phyloP scores from a whole-genome alignment of 495 filamentous ascomycete genomes.

The Alectoria sarmentosa region DNA sequence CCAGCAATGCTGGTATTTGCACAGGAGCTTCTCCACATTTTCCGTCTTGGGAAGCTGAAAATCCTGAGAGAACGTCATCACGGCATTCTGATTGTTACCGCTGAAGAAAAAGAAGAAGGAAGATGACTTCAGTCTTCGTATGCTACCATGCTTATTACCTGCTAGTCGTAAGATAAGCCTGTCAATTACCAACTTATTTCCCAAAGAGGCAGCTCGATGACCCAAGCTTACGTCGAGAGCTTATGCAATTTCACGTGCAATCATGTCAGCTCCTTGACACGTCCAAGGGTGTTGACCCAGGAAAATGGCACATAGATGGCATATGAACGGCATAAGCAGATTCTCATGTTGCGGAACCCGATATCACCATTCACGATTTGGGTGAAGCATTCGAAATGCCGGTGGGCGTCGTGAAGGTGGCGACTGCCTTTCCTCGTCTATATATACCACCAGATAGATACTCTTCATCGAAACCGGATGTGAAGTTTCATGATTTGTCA shows the following conservation, averaged over 20 bases:
- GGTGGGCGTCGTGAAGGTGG: neutral
- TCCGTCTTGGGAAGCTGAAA: conserved; percentile 14
- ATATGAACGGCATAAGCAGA: neutral
- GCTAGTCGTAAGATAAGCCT: conserved; percentile 15
- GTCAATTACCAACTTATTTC: neutral
- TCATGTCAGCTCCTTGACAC: neutral
- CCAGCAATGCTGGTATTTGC: neutral
- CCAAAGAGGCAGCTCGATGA: conserved; percentile 19
- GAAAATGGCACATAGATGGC: too few species aligned
- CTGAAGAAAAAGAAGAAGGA: too few species aligned
- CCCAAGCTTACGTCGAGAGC: neutral
- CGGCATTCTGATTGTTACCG: too few species aligned
- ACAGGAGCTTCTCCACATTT: conserved; percentile 3
- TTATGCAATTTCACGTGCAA: neutral
- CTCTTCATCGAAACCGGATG: too few species aligned
- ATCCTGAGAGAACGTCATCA: conserved; percentile 13
- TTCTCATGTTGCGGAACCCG: neutral
- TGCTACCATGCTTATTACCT: neutral
- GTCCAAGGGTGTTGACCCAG: neutral
- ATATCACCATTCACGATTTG: neutral
- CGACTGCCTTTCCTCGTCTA: too few species aligned
- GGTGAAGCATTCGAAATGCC: neutral
- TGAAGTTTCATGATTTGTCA: too few species aligned
- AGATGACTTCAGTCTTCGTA: neutral
- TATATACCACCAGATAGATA: too few species aligned